phyloP scores from a whole-genome alignment of 164 flowering plant species.

The Warburgia ugandensis region DNA sequence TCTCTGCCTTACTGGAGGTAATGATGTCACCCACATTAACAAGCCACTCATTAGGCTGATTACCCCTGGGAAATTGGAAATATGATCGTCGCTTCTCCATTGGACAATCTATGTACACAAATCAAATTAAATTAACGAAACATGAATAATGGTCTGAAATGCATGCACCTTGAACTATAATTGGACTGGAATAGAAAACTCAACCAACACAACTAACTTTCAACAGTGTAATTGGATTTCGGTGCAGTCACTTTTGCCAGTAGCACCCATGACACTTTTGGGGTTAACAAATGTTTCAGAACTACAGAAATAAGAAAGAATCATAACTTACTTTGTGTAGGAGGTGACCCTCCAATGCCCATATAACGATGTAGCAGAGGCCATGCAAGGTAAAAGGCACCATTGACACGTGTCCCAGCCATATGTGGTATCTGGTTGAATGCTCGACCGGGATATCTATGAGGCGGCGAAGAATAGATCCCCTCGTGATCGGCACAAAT shows the following conservation, averaged over 20 bases:
- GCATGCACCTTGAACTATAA: too few species aligned
- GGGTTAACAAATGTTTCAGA: too few species aligned
- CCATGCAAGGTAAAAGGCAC: constrained; percentile 66
- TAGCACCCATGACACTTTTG: too few species aligned
- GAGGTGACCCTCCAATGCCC: constrained; percentile 56
- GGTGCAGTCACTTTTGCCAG: too few species aligned
- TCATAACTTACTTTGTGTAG: constrained; percentile 13
- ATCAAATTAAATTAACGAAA: too few species aligned
- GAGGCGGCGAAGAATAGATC: too few species aligned
- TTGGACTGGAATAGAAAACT: too few species aligned
- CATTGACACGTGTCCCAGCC: constrained; percentile 93
- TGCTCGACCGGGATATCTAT: constrained; percentile 89
- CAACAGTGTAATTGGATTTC: too few species aligned
- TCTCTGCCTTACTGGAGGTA: constrained; percentile 48
- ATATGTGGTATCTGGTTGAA: constrained; percentile 84
- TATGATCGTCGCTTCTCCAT: constrained; percentile 60
- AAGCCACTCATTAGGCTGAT: constrained; percentile 66
- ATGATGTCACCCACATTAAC: constrained; percentile 81
- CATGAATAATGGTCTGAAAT: too few species aligned
- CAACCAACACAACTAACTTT: too few species aligned
- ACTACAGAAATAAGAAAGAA: neutral
- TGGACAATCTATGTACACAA: constrained; percentile 37
- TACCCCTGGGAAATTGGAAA: constrained; percentile 72
- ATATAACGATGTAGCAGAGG: constrained; percentile 41
- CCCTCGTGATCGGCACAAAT: too few species aligned